phyloP scores from a whole-genome alignment of 2,329 filamentous ascomycete species.

The Beauveria bassiana region DNA sequence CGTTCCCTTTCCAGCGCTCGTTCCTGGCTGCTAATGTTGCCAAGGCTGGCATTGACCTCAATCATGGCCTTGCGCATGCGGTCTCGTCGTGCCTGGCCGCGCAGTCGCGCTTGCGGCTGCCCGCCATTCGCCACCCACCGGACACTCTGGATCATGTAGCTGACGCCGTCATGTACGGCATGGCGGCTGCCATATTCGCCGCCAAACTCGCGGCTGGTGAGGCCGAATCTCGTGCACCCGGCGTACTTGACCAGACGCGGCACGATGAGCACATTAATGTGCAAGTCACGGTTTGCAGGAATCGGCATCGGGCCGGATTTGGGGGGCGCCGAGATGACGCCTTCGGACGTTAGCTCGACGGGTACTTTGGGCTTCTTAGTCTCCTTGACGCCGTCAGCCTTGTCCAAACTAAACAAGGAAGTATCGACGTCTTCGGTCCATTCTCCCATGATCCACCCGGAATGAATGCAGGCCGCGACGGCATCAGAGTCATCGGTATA shows the following conservation, averaged over 20 bases:
- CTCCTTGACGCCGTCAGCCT: constrained; percentile 24
- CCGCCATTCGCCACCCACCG: constrained; percentile 79
- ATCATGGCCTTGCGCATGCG: constrained; percentile 49
- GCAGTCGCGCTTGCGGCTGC: constrained; percentile 46
- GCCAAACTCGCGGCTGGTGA: constrained; percentile 75
- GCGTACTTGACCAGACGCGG: constrained; percentile 72
- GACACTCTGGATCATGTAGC: constrained; percentile 74
- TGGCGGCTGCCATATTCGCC: constrained; percentile 37
- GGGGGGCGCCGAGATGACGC: constrained; percentile 46
- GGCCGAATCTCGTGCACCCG: constrained; percentile 67
- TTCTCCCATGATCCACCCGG: constrained; percentile 84
- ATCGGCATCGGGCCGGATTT: constrained; percentile 54
- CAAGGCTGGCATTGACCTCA: constrained; percentile 36
- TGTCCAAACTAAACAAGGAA: constrained; percentile 52
- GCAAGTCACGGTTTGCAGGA: constrained; percentile 65
- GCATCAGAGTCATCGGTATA: constrained; percentile 96
- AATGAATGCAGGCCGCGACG: constrained; percentile 85
- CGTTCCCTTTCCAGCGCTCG: constrained; percentile 20
- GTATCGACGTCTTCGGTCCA: constrained; percentile 74
- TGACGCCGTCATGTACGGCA: constrained; percentile 70
- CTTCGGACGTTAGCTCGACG: constrained; percentile 30
- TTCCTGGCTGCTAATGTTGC: constrained; percentile 23
- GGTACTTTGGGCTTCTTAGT: constrained; percentile 23
- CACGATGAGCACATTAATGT: constrained; percentile 79
- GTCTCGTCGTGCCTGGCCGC: constrained; percentile 48